phyloP scores from a whole-genome alignment of 2,329 filamentous ascomycete species.

The Ascocoryne sarcoides region DNA sequence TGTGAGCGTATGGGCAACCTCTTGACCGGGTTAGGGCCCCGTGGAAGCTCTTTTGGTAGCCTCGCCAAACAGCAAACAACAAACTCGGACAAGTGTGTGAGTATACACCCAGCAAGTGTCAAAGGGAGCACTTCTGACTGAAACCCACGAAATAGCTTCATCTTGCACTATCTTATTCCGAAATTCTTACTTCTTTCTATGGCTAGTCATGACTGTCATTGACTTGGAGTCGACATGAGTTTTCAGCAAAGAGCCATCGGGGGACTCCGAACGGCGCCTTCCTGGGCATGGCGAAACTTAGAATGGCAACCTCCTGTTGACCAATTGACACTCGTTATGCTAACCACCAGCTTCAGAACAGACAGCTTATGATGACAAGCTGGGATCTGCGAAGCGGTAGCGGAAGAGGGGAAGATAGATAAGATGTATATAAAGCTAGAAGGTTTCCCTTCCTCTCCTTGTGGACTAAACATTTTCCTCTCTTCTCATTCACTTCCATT shows the following conservation, averaged over 20 bases:
- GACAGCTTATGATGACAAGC: neutral
- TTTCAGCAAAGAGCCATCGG: neutral
- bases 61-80: too few relatives aligned
- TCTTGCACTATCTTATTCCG: too few relatives aligned
- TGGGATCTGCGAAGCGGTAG: neutral
- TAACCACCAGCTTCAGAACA: neutral
- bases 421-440: neutral
- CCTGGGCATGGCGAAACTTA: neutral
- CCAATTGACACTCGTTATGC: neutral
- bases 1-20: too few relatives aligned
- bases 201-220: too few relatives aligned
- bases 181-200: too few relatives aligned
- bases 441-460: neutral
- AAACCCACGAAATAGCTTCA: too few relatives aligned
- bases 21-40: too few relatives aligned
- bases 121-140: too few relatives aligned
- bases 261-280: neutral
- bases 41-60: too few relatives aligned
- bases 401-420: neutral
- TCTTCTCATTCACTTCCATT: neutral
- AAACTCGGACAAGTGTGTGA: too few relatives aligned
- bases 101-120: too few relatives aligned
- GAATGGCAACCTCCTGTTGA: neutral
- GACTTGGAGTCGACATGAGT: too few relatives aligned
- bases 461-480: neutral